These are phyloP conservation scores for Colletotrichum endophyticum DNA, from an alignment of 2,329 filamentous ascomycete species.

Conservation along the genomic window DNA sequence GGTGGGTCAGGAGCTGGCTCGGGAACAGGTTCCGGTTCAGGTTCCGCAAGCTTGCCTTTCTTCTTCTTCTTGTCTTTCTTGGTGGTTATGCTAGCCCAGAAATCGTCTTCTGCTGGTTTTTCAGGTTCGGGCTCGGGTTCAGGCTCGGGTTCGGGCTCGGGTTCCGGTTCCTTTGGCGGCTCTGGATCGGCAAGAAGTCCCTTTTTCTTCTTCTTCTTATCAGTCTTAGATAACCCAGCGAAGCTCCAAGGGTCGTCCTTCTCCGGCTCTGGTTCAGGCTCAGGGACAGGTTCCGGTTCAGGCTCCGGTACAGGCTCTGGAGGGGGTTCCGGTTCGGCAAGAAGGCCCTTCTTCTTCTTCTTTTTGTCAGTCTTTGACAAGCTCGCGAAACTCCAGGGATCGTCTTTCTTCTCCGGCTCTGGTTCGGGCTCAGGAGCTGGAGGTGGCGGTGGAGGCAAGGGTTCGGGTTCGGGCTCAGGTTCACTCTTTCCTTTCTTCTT, in stretches of 20 bases:
- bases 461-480: constrained; percentile 11
- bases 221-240: constrained; percentile 27
- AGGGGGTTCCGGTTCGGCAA: constrained; percentile 24
- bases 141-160: constrained; percentile 15
- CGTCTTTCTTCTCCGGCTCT: constrained; percentile 20
- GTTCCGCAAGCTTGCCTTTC: constrained; percentile 26
- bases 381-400: constrained; percentile 24
- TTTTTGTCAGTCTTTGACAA: constrained; percentile 42
- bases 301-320: constrained; percentile 22
- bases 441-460: background rate
- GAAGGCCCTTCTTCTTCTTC: constrained; percentile 37
- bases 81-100: constrained; percentile 17
- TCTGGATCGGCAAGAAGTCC: constrained; percentile 27
- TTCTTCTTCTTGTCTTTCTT: constrained; percentile 35
- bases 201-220: constrained; percentile 36
- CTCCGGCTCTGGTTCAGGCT: constrained; percentile 15
- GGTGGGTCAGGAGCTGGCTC: background rate
- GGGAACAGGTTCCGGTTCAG: constrained; percentile 20
- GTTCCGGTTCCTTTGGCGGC: constrained; percentile 19
- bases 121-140: constrained; percentile 17
- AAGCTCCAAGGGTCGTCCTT: constrained; percentile 31
- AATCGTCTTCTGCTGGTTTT: constrained; percentile 27
- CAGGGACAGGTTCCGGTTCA: constrained; percentile 22
- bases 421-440: constrained; percentile 27
- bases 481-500: constrained; percentile 30